Conservation (phyloP, 352 stramenopile species). For the Globisporangium spiculum region DNA sequence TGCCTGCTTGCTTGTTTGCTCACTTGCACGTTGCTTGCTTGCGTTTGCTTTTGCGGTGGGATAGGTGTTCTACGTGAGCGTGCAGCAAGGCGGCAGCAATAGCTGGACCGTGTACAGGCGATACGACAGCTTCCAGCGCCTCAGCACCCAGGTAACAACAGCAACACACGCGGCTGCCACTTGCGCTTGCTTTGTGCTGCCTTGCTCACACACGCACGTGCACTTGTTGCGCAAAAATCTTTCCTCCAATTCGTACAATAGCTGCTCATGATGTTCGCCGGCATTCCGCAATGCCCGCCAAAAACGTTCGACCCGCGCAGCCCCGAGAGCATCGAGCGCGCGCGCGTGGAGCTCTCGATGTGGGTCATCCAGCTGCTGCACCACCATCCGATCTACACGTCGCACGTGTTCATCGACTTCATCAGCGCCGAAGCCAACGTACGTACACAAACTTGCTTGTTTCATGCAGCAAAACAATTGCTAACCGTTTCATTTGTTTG, state of each 20-base stretch:
- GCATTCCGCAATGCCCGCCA: conserved; percentile 57
- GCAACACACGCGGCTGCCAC: not conserved
- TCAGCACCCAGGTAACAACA: conserved; percentile 48
- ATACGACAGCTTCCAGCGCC: conserved; percentile 73
- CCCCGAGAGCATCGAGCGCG: conserved; percentile 69
- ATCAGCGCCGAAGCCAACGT: conserved; percentile 77
- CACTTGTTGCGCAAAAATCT: not conserved
- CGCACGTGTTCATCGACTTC: conserved; percentile 82
- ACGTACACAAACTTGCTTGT: conserved; percentile 8
- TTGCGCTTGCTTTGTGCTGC: not conserved
- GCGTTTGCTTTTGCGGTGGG: not conserved
- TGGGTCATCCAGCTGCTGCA: conserved; percentile 82
- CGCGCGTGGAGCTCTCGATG: conserved; percentile 67
- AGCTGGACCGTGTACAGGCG: conserved; percentile 78
- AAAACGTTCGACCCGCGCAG: conserved; percentile 58
- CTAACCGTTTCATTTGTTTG: conserved; percentile 1
- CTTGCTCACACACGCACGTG: not conserved
- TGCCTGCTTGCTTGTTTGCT: conserved; percentile 13
- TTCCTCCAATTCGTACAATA: conserved; percentile 9
- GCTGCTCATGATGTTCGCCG: conserved; percentile 69
- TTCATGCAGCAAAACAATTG: not conserved
- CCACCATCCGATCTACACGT: conserved; percentile 78
- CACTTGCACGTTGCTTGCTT: not conserved
- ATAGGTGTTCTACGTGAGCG: conserved; percentile 72
- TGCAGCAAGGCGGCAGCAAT: conserved; percentile 63